Evolutionary conservation across 345 rosid genomes (phyloP).

Genomic region (Cardiospermum halicacabum): DNA sequence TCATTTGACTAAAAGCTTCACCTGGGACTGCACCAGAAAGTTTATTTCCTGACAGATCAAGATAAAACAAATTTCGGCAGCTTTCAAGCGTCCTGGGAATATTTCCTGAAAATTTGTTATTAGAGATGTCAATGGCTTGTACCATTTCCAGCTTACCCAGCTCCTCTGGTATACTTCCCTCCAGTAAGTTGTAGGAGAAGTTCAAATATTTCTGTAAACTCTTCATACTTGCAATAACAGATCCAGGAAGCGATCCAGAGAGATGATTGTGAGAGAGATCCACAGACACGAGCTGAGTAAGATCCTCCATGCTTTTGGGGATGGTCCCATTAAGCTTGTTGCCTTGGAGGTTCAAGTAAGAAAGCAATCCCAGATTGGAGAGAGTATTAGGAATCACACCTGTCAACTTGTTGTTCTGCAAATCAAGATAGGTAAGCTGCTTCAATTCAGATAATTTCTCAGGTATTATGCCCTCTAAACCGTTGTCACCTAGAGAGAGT

Average conservation of each 20-base stretch:
- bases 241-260: slow-evolving; percentile 48
- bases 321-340: slow-evolving; percentile 71
- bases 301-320: slow-evolving; percentile 48
- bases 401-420: slow-evolving; percentile 54
- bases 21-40: slow-evolving; percentile 51
- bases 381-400: slow-evolving; percentile 49
- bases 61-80: slow-evolving; percentile 61
- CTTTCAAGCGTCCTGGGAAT: slow-evolving; percentile 53
- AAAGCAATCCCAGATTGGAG: slow-evolving; percentile 56
- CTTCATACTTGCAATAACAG: slow-evolving; percentile 38
- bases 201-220: slow-evolving; percentile 56
- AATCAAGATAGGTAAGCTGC: slow-evolving; percentile 43
- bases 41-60: slow-evolving; percentile 68
- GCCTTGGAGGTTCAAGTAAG: slow-evolving; percentile 44
- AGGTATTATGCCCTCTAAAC: slow-evolving; percentile 56
- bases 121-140: slow-evolving; percentile 74
- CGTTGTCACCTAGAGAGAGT: slow-evolving; percentile 40
- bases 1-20: slow-evolving; percentile 37
- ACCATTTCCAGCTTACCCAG: slow-evolving; percentile 66
- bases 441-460: slow-evolving; percentile 47
- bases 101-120: slow-evolving; percentile 59
- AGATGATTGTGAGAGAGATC: slow-evolving; percentile 76
- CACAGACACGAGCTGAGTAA: slow-evolving; percentile 38
- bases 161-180: slow-evolving; percentile 60
- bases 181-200: slow-evolving; percentile 58